Percentiles rank a stretch among this genome's conserved stretches.
Conservation (phyloP, 352 stramenopile genomes). For the Phytophthora melonis region DNA sequence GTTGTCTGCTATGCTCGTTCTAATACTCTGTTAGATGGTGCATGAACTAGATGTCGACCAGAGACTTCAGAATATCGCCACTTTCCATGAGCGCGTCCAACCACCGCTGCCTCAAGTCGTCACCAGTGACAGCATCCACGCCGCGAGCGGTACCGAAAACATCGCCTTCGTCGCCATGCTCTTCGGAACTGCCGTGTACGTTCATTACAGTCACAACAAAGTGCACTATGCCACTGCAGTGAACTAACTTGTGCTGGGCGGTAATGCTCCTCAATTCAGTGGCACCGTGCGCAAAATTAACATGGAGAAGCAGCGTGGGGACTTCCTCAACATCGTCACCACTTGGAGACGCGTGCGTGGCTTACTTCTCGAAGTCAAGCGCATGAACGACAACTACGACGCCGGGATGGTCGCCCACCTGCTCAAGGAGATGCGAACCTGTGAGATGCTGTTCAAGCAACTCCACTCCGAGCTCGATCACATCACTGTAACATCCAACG, state of each 20-base stretch:
- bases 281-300: conserved; percentile 61
- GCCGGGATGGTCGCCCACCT: conserved; percentile 73
- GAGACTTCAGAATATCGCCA: conserved; percentile 73
- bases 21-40: conserved; percentile 61
- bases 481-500: conserved; percentile 79
- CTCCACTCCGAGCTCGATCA: conserved; percentile 69
- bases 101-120: conserved; percentile 71
- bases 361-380: conserved; percentile 65
- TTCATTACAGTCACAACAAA: conserved; percentile 5
- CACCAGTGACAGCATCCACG: conserved; percentile 78
- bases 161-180: conserved; percentile 84
- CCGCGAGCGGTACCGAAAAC: conserved; percentile 69
- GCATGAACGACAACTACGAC: conserved; percentile 83
- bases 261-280: conserved; percentile 26
- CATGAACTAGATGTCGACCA: conserved; percentile 81
- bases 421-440: conserved; percentile 86
- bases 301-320: conserved; percentile 67
- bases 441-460: conserved; percentile 81
- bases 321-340: conserved; percentile 76
- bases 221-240: background rate
- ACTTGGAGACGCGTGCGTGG: conserved; percentile 81
- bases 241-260: conserved; percentile 2
- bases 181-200: conserved; percentile 73
- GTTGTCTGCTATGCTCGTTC: background rate
- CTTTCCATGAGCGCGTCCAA: conserved; percentile 75